A percentile compares a stretch with the other conserved stretches of the same genome.
phyloP scores from a whole-genome alignment of 345 rosid species.

The Clausena lansium region DNA sequence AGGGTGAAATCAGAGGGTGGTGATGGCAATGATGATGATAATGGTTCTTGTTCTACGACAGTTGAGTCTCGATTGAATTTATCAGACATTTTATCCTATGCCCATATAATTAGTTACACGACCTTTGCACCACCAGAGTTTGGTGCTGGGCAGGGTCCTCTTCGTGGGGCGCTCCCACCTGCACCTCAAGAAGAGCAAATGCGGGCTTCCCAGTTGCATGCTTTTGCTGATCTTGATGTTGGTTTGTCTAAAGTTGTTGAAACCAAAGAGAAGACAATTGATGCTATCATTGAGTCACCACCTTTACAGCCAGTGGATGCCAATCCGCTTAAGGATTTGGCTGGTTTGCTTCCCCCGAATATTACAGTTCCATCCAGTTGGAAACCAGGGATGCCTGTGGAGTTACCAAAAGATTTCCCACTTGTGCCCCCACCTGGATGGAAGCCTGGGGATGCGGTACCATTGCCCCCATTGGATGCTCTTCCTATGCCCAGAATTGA shows the following conservation, averaged over 20 bases:
- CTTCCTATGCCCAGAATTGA: conserved; percentile 44
- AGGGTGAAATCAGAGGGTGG: conserved; percentile 34
- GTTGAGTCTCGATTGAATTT: conserved; percentile 74
- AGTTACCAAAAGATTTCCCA: conserved; percentile 65
- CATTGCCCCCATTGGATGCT: conserved; percentile 68
- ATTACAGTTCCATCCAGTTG: conserved; percentile 76
- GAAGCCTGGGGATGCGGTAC: conserved; percentile 88
- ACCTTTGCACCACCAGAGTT: conserved; percentile 94
- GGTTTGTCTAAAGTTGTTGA: conserved; percentile 70
- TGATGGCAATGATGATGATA: conserved; percentile 28
- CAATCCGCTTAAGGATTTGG: conserved; percentile 35
- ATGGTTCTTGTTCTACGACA: conserved; percentile 48
- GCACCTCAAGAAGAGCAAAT: conserved; percentile 98
- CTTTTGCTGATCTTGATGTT: conserved; percentile 80
- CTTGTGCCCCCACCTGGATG: conserved; percentile 78
- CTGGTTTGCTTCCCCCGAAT: conserved; percentile 62
- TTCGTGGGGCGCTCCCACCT: conserved; percentile 92
- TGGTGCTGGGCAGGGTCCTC: conserved; percentile 87
- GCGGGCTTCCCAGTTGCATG: conserved; percentile 86
- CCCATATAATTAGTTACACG: conserved; percentile 89
- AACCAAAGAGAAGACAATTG: conserved; percentile 53
- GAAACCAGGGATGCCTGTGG: conserved; percentile 97
- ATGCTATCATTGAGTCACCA: conserved; percentile 67
- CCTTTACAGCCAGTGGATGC: conserved; percentile 35
- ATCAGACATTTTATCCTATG: conserved; percentile 71